Percentiles rank a stretch among this genome's conserved stretches.
These are phyloP conservation scores for Penicillium canescens DNA, from an alignment of 495 filamentous ascomycete species.

Conservation along the genomic window DNA sequence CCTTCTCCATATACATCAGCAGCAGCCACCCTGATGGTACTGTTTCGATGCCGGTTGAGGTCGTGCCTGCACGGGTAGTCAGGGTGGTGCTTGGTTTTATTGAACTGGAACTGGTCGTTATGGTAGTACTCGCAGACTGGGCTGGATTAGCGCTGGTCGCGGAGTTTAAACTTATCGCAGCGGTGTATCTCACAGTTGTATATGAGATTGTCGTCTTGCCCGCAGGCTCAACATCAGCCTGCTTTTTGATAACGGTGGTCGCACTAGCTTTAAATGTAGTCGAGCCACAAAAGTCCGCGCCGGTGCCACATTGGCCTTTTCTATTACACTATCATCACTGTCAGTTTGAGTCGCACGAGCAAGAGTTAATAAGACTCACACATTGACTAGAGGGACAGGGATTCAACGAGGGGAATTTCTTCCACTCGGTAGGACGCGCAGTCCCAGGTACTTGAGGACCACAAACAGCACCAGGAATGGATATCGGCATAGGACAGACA, in stretches of 20 bases:
- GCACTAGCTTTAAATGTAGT: not conserved
- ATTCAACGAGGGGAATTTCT: slow-evolving; percentile 9
- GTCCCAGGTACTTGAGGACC: slow-evolving; percentile 22
- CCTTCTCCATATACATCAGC: not conserved
- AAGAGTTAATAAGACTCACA: slow-evolving; percentile 4
- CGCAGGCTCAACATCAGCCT: not conserved
- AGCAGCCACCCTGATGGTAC: slow-evolving; percentile 1
- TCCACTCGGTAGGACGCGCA: slow-evolving; percentile 3
- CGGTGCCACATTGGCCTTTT: slow-evolving; percentile 9
- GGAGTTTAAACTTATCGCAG: too few relatives aligned
- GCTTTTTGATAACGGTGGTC: not conserved
- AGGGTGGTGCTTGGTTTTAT: not conserved
- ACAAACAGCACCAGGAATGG: slow-evolving; percentile 13
- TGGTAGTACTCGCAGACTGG: not conserved
- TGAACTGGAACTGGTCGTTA: not conserved
- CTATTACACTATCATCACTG: slow-evolving; percentile 3
- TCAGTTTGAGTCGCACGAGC: not conserved
- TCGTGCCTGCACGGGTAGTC: not conserved
- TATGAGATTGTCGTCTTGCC: not conserved
- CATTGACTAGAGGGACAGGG: slow-evolving; percentile 16
- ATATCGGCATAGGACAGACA: slow-evolving; percentile 16
- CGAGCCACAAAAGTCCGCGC: slow-evolving; percentile 9
- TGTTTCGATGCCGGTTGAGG: not conserved
- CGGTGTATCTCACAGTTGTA: not conserved
- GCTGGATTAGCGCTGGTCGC: too few relatives aligned